phyloP scores from a whole-genome alignment of 2,329 filamentous ascomycete species.

The Stagonosporopsis vannaccii region DNA sequence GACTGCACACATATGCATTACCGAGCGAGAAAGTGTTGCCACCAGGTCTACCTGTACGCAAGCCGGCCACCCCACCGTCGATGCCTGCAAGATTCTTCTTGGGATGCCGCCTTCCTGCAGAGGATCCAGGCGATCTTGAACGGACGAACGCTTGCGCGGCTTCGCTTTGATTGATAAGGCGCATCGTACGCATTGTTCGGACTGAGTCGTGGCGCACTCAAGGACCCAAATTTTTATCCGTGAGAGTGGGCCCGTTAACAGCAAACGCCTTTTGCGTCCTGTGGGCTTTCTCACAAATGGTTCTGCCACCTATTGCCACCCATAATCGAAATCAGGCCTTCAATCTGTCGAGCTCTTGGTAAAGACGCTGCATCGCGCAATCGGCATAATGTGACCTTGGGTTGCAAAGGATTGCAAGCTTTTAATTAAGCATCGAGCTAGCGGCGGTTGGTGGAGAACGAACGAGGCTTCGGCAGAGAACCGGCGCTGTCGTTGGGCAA shows the following conservation, averaged over 20 bases:
- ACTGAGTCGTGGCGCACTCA: not conserved
- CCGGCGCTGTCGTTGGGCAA: slow-evolving; percentile 8
- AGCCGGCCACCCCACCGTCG: not conserved
- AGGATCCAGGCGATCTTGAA: not conserved
- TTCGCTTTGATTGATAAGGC: not conserved
- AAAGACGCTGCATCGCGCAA: not conserved
- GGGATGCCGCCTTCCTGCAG: not conserved
- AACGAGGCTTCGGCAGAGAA: not conserved
- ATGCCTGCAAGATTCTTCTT: not conserved
- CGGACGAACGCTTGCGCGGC: not conserved
- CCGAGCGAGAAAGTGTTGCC: not conserved
- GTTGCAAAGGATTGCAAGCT: slow-evolving; percentile 6
- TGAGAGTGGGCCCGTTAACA: not conserved
- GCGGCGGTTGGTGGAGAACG: slow-evolving; percentile 9
- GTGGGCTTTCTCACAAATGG: not conserved
- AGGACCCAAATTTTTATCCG: not conserved
- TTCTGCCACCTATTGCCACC: not conserved
- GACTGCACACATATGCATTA: not conserved
- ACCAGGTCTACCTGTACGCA: not conserved
- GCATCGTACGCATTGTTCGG: not conserved
- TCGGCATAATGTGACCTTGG: not conserved
- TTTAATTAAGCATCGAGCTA: slow-evolving; percentile 14
- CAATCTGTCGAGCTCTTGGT: too few species aligned
- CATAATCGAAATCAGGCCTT: not conserved
- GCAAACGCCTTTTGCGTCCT: not conserved